Evolutionary conservation across 2,329 filamentous ascomycete species (phyloP), one percentile per base, ranked within the genome.

Genomic region (Bipolaris cookei): DNA sequence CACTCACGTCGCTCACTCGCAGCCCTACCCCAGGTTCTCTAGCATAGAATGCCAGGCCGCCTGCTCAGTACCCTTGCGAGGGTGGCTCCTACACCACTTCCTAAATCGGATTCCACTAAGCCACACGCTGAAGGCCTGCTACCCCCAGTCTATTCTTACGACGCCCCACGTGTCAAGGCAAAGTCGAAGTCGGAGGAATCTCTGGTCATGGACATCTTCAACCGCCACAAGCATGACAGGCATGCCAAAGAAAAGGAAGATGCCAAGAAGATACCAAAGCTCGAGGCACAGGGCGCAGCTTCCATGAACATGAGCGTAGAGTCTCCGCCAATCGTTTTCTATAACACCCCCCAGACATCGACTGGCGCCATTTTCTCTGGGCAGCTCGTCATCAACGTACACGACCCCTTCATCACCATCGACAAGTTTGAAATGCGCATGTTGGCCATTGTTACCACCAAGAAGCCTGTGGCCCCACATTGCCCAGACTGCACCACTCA

Each of bases 341-440:
- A 95, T 70, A 92, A 92, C 61, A 81, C 84, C 21, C 83, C 90
- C 0, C 84, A 88, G 60, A 84, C 85, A 64, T 97, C 92, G 67
- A 90, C 89, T 2, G 94, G 94, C 54, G 92, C 92, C 6, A 81
- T 97, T 58, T 85, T 97, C 48, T 96, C 92, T 1, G 92, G 92
- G 28, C 90, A 92, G 74, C 81, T 98, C 66, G 86, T 88, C 67
- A 78, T 98, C 52, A 82, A 86, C 37, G 85, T 97, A 68, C 84
- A 84, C 61, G 88, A 92, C 51, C 70, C 77, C 10, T 80, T 90
- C 55, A 83, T 91, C 45, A 80, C 76, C 10, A 78, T 97, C 42
- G 87, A 90, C 59, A 86, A 83, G 56, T 89, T 97, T 71, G 83
- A 85, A 46, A 90, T 95, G 77, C 84, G 81, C 53, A 83, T 99